A percentile compares a stretch with the other conserved stretches of the same genome.
Conservation (phyloP, 441 rosid species). For the Sinapis alba region DNA sequence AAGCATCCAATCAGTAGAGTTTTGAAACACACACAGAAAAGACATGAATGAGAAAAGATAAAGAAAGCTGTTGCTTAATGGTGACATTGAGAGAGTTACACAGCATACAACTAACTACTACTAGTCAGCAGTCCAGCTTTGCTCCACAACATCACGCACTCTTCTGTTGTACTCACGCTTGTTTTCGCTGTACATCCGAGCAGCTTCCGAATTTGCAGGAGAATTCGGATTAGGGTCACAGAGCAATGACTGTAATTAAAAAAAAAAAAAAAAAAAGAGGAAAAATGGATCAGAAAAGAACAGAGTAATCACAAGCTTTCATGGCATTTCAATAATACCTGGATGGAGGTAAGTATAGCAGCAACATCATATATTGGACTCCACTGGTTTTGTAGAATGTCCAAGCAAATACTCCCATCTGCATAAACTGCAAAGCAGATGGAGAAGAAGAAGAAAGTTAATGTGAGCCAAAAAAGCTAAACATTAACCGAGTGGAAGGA, state of each 20-base stretch:
- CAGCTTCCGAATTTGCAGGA: slow-evolving; percentile 40
- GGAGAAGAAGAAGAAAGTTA: slow-evolving; percentile 7
- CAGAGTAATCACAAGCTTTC: neutral
- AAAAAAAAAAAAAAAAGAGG: neutral
- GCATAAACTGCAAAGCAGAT: slow-evolving; percentile 59
- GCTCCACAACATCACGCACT: slow-evolving; percentile 39
- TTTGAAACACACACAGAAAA: slow-evolving; percentile 23
- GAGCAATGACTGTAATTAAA: slow-evolving; percentile 1
- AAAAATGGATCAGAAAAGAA: slow-evolving; percentile 4
- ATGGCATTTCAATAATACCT: slow-evolving; percentile 41
- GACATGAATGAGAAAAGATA: slow-evolving; percentile 25
- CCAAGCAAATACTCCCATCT: slow-evolving; percentile 77
- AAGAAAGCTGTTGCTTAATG: slow-evolving; percentile 32
- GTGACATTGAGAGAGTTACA: slow-evolving; percentile 13
- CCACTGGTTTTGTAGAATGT: slow-evolving; percentile 78
- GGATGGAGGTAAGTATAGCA: slow-evolving; percentile 76
- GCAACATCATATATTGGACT: slow-evolving; percentile 81
- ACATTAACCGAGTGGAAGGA: neutral
- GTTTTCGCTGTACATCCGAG: slow-evolving; percentile 41
- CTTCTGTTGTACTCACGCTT: slow-evolving; percentile 40
- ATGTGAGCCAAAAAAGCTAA: slow-evolving; percentile 1
- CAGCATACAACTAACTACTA: slow-evolving; percentile 31
- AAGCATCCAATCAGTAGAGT: slow-evolving; percentile 23
- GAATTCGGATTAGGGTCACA: slow-evolving; percentile 37
- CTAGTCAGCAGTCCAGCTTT: slow-evolving; percentile 42